These are phyloP conservation scores for Raphanus sativus DNA, from an alignment of 345 rosid species.

Conservation along the genomic window DNA sequence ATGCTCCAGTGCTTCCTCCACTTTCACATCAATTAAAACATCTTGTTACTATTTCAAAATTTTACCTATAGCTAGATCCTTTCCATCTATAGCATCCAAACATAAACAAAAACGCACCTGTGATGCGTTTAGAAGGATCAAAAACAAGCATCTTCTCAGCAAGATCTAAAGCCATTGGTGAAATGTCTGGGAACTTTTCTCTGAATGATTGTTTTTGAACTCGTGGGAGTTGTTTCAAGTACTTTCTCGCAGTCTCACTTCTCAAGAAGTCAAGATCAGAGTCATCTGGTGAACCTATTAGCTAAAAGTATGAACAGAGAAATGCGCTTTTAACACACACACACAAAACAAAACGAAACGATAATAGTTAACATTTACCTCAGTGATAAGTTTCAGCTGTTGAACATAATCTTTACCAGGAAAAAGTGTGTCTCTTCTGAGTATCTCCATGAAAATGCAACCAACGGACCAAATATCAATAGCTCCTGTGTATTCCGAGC, in stretches of 20 bases:
- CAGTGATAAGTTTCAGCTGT: slow-evolving; percentile 74
- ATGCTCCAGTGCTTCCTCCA: slow-evolving; percentile 79
- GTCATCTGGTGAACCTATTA: slow-evolving; percentile 84
- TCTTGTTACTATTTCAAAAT: background rate
- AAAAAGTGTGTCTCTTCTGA: slow-evolving; percentile 72
- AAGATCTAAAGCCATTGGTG: slow-evolving; percentile 75
- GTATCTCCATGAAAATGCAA: slow-evolving; percentile 84
- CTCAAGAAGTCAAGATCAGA: slow-evolving; percentile 80
- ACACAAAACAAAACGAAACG: background rate
- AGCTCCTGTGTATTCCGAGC: slow-evolving; percentile 74
- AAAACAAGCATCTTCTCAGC: slow-evolving; percentile 84
- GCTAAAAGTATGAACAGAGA: slow-evolving; percentile 38
- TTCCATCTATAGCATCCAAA: background rate
- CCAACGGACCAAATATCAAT: slow-evolving; percentile 97
- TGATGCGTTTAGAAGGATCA: slow-evolving; percentile 81
- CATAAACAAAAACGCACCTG: slow-evolving; percentile 47
- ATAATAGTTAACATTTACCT: slow-evolving; percentile 47
- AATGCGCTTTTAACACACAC: background rate
- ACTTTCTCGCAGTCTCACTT: slow-evolving; percentile 79
- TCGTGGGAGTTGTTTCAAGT: slow-evolving; percentile 73
- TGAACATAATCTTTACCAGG: slow-evolving; percentile 92
- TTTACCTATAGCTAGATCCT: background rate
- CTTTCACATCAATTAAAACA: slow-evolving; percentile 31
- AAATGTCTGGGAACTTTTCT: slow-evolving; percentile 57
- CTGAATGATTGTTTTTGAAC: slow-evolving; percentile 69